Evolutionary conservation across 805 yeast species (phyloP).

Genomic region (Ogataea corticis): DNA sequence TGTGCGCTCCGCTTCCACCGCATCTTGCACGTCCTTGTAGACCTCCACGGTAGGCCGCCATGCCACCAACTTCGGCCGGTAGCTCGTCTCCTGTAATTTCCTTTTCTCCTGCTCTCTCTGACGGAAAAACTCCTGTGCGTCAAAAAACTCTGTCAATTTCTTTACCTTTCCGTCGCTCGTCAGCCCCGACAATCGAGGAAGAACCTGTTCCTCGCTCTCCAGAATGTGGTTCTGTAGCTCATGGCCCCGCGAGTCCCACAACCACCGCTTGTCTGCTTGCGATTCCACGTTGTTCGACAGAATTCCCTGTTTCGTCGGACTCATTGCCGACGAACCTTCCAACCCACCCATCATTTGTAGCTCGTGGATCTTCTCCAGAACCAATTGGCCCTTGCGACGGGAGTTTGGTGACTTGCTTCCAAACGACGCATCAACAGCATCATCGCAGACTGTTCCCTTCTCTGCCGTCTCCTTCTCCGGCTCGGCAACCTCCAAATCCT

Average conservation of each 20-base stretch:
- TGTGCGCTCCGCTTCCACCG: conserved; percentile 63
- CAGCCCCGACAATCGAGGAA: conserved; percentile 18
- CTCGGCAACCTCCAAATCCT: conserved; percentile 17
- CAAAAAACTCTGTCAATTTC: conserved; percentile 65
- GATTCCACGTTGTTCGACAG: conserved; percentile 2
- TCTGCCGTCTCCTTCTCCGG: conserved; percentile 18
- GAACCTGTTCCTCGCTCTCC: conserved; percentile 15
- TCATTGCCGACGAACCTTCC: neutral
- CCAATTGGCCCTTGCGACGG: conserved; percentile 22
- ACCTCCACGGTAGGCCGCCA: conserved; percentile 90
- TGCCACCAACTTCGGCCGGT: conserved; percentile 70
- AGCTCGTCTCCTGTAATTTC: conserved; percentile 56
- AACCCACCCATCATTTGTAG: conserved; percentile 15
- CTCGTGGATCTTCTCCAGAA: conserved; percentile 28
- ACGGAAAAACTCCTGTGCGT: conserved; percentile 81
- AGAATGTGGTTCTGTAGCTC: conserved; percentile 25
- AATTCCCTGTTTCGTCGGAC: conserved; percentile 6
- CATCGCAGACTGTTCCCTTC: neutral
- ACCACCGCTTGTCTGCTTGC: conserved; percentile 14
- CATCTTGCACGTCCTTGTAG: conserved; percentile 84
- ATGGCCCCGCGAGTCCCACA: conserved; percentile 27
- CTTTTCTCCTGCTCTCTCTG: conserved; percentile 81
- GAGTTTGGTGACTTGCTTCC: conserved; percentile 15
- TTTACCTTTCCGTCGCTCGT: conserved; percentile 49
- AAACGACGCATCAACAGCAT: neutral